Evolutionary conservation across 345 rosid species (phyloP).

Genomic region (Durio zibethinus): DNA sequence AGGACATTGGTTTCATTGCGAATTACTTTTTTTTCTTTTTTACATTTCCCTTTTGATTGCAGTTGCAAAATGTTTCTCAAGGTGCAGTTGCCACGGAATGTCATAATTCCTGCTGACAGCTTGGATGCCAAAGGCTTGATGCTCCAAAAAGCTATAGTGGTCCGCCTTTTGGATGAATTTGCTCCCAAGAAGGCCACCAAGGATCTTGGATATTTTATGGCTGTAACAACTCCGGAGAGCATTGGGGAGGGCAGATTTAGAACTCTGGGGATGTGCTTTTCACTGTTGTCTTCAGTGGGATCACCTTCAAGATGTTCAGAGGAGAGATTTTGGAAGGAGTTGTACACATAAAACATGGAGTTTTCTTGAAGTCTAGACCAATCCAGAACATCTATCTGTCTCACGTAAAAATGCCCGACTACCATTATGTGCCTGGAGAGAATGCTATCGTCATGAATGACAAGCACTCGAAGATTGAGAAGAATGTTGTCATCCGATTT

Average conservation of each 20-base stretch:
- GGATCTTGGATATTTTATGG: conserved; percentile 66
- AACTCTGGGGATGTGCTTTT: conserved; percentile 68
- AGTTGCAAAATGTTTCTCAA: conserved; percentile 59
- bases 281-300: conserved; percentile 52
- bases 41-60: neutral
- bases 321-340: conserved; percentile 76
- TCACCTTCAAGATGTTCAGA: conserved; percentile 74
- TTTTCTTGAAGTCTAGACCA: conserved; percentile 72
- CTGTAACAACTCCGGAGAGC: conserved; percentile 54
- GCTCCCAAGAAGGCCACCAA: conserved; percentile 58
- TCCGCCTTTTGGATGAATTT: conserved; percentile 59
- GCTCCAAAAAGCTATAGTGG: conserved; percentile 60
- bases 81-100: conserved; percentile 61
- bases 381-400: conserved; percentile 62
- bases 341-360: conserved; percentile 84
- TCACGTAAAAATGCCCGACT: conserved; percentile 54
- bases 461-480: no score
- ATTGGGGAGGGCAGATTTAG: conserved; percentile 74
- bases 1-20: neutral
- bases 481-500: no score
- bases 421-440: conserved; percentile 60
- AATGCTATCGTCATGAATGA: conserved; percentile 45
- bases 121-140: conserved; percentile 66
- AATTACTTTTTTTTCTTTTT: neutral
- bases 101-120: conserved; percentile 60